Evolutionary conservation across 805 yeast genomes (phyloP).

Genomic region (Candida sakaeoensis): DNA sequence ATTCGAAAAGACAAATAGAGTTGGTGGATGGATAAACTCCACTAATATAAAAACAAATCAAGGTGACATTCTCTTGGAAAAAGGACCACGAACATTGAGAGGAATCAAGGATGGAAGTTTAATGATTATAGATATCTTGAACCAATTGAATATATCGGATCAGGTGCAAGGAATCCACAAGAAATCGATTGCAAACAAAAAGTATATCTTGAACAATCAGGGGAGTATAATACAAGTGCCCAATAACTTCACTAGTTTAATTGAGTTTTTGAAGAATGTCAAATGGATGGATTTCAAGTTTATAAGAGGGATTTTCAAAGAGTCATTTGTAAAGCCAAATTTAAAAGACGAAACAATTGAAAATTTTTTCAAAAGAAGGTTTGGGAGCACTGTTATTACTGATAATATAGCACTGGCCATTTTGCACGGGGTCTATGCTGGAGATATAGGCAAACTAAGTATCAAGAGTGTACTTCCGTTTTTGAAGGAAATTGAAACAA

Average conservation of each 20-base stretch:
- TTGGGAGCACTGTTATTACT: slow-evolving; percentile 50
- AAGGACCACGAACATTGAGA: slow-evolving; percentile 88
- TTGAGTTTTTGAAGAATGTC: slow-evolving; percentile 22
- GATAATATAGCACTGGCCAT: slow-evolving; percentile 73
- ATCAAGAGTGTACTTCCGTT: slow-evolving; percentile 55
- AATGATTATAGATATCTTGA: slow-evolving; percentile 58
- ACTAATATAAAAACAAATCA: slow-evolving; percentile 27
- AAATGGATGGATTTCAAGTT: slow-evolving; percentile 23
- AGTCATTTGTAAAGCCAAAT: slow-evolving; percentile 41
- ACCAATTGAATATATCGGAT: slow-evolving; percentile 43
- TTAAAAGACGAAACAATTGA: slow-evolving; percentile 67
- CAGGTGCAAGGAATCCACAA: slow-evolving; percentile 58
- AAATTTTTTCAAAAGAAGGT: slow-evolving; percentile 62
- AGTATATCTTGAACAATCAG: slow-evolving; percentile 53
- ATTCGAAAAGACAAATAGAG: slow-evolving; percentile 49
- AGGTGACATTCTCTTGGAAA: slow-evolving; percentile 51
- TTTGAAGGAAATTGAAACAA: slow-evolving; percentile 54
- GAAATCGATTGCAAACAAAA: slow-evolving; percentile 62
- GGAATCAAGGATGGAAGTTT: slow-evolving; percentile 79
- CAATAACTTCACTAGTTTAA: slow-evolving; percentile 28
- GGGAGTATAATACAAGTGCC: slow-evolving; percentile 55
- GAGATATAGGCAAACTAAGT: slow-evolving; percentile 63
- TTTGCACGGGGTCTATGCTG: slow-evolving; percentile 85
- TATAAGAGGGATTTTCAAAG: slow-evolving; percentile 41
- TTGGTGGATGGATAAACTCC: slow-evolving; percentile 82